Percentiles rank a stretch among this genome's conserved stretches.
These are phyloP conservation scores for Biscutella laevigata DNA, from an alignment of 441 rosid genomes.

Conservation along the genomic window DNA sequence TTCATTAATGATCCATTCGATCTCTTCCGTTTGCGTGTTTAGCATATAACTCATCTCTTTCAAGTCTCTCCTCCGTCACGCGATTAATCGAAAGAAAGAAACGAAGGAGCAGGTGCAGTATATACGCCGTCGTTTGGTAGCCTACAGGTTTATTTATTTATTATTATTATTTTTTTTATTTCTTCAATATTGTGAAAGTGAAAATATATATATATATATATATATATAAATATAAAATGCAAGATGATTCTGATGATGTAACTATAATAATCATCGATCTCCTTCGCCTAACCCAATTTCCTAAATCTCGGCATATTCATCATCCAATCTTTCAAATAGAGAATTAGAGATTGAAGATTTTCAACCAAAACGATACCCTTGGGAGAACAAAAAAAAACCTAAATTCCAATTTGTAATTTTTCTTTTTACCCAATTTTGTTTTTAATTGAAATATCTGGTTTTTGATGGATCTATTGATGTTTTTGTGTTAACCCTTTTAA, in stretches of 20 bases:
- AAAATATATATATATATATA: too few species aligned
- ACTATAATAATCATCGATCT: too few species aligned
- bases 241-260: too few species aligned
- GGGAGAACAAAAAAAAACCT: conserved; percentile 1
- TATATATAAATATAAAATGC: too few species aligned
- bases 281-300: conserved; percentile 23
- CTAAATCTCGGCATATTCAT: conserved; percentile 23
- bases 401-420: conserved; percentile 18
- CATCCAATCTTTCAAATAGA: conserved; percentile 14
- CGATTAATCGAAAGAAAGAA: too few species aligned
- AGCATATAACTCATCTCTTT: conserved; percentile 45
- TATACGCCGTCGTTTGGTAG: too few species aligned
- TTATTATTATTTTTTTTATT: too few species aligned
- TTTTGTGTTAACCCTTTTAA: neutral
- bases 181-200: too few species aligned
- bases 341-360: neutral
- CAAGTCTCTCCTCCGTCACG: too few species aligned
- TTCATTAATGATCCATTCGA: conserved; percentile 58
- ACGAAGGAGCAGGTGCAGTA: too few species aligned
- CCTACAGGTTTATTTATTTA: too few species aligned
- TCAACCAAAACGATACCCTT: conserved; percentile 1
- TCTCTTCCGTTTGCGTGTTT: conserved; percentile 51
- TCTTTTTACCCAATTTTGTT: neutral
- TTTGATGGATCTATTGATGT: conserved; percentile 3
- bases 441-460: conserved; percentile 8